phyloP scores from a whole-genome alignment of 192 early-diverging fungal species.

The Kappamyces sp. region DNA sequence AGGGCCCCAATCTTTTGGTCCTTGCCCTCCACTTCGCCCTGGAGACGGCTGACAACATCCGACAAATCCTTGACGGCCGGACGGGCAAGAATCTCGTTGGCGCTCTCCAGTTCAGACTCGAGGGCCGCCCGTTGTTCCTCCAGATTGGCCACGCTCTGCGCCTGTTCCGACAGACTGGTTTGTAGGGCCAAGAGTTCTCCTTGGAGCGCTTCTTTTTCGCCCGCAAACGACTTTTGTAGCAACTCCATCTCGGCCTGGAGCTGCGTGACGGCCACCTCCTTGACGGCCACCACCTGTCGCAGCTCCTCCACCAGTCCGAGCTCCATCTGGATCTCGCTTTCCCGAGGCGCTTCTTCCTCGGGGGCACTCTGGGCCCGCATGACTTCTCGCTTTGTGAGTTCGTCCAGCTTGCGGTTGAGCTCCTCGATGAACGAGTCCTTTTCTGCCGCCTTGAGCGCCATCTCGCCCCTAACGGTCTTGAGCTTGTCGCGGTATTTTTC shows the following conservation, averaged over 20 bases:
- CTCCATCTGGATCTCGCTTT: too few species aligned
- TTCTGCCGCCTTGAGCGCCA: conserved; percentile 14
- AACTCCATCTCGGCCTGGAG: too few species aligned
- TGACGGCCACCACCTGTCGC: too few species aligned
- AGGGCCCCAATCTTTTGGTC: conserved; percentile 24
- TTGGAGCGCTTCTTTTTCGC: too few species aligned
- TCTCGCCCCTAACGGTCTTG: not conserved
- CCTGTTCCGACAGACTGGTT: too few species aligned
- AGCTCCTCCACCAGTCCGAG: too few species aligned
- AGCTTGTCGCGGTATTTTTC: conserved; percentile 43
- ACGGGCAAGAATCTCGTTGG: not conserved
- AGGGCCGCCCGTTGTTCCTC: too few species aligned
- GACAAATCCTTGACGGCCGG: conserved; percentile 4
- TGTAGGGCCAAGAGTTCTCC: too few species aligned
- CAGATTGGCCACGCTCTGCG: too few species aligned
- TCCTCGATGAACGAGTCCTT: conserved; percentile 22
- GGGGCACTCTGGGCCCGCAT: conserved; percentile 18
- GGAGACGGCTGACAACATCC: conserved; percentile 18
- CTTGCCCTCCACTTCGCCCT: conserved; percentile 19
- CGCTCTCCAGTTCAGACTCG: not conserved
- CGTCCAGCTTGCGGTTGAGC: not conserved
- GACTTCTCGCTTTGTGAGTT: conserved; percentile 2
- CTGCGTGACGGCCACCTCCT: too few species aligned
- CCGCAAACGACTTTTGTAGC: too few species aligned
- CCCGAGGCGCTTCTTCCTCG: conserved; percentile 12